Evolutionary conservation across 805 yeast genomes (phyloP).

Genomic region (Teunomyces stri): DNA sequence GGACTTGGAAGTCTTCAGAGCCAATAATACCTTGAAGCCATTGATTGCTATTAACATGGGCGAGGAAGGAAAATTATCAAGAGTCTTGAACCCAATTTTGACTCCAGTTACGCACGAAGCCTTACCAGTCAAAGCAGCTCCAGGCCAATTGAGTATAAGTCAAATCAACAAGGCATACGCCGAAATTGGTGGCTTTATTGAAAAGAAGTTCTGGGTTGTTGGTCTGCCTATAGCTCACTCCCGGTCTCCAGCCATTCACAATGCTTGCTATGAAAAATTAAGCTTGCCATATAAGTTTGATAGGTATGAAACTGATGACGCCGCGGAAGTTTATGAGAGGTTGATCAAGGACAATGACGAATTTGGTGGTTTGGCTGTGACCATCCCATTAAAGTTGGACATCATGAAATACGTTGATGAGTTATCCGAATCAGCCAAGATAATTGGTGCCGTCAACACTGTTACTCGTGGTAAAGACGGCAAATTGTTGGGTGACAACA

Average conservation of each 20-base stretch:
- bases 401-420: constrained; percentile 65
- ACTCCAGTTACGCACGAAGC: constrained; percentile 81
- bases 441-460: constrained; percentile 95
- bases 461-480: constrained; percentile 51
- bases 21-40: constrained; percentile 53
- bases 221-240: constrained; percentile 87
- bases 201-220: constrained; percentile 65
- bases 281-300: constrained; percentile 75
- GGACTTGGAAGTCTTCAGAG: constrained; percentile 66
- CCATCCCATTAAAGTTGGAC: constrained; percentile 88
- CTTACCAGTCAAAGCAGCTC: constrained; percentile 73
- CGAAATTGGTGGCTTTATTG: constrained; percentile 59
- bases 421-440: constrained; percentile 70
- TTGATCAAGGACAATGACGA: constrained; percentile 44
- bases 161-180: constrained; percentile 59
- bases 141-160: constrained; percentile 69
- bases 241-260: constrained; percentile 84
- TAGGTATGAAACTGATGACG: constrained; percentile 66
- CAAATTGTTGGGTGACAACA: constrained; percentile 74
- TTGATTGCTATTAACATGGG: constrained; percentile 86
- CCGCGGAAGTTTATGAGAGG: constrained; percentile 50
- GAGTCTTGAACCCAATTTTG: constrained; percentile 68
- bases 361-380: constrained; percentile 94
- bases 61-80: constrained; percentile 68
- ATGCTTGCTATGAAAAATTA: constrained; percentile 68